Conservation (phyloP, 495 filamentous ascomycete genomes). For the Xanthoparmelia taractica region DNA sequence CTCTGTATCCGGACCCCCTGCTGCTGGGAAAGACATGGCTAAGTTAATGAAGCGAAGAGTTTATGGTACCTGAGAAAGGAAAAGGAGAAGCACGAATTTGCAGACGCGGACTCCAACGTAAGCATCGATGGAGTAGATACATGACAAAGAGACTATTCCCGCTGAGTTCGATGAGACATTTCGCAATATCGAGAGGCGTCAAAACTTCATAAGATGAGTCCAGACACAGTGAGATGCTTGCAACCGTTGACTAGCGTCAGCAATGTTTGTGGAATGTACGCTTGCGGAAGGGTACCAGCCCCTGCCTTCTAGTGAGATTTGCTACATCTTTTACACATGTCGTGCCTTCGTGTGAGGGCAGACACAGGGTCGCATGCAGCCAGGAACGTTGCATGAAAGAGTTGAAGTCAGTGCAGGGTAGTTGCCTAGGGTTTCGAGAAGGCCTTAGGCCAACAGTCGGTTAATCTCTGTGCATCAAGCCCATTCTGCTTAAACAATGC, state of each 20-base stretch:
- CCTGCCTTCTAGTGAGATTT: no score
- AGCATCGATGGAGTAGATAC: not conserved
- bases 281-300: not conserved
- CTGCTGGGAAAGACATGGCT: not conserved
- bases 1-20: not conserved
- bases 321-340: no score
- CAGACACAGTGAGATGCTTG: constrained; percentile 9
- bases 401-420: no score
- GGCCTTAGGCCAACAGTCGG: no score
- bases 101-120: not conserved
- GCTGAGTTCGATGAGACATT: not conserved
- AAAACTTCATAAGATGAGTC: not conserved
- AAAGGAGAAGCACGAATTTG: not conserved
- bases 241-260: not conserved
- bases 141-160: not conserved
- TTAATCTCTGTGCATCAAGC: no score
- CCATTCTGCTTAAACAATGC: no score
- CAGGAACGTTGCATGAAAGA: no score
- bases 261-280: constrained; percentile 8
- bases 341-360: no score
- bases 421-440: no score
- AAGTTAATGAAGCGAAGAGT: not conserved
- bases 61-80: not conserved
- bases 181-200: not conserved
- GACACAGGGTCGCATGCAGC: no score